Percentiles rank a stretch among this genome's conserved stretches.
phyloP scores from a whole-genome alignment of 192 early-diverging fungal genomes.

The Coemansia sp. region DNA sequence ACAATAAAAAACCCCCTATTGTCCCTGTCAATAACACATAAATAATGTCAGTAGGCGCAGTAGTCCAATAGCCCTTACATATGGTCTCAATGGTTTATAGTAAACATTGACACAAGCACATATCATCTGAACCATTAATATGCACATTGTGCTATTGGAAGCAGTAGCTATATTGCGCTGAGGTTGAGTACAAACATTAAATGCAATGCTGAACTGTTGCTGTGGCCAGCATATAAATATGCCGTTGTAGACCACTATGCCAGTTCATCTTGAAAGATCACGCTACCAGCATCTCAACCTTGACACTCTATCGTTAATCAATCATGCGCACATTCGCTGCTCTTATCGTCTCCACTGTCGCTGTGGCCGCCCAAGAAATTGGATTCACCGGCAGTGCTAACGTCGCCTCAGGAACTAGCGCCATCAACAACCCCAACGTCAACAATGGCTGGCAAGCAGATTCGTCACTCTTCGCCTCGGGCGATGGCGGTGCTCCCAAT shows the following conservation, averaged over 20 bases:
- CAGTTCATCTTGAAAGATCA: not conserved
- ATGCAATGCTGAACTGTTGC: not conserved
- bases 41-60: not conserved
- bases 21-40: not conserved
- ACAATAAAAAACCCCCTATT: not conserved
- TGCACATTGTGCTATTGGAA: not conserved
- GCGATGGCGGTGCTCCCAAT: not conserved
- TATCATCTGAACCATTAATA: not conserved
- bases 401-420: conserved; percentile 21
- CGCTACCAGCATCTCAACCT: not conserved
- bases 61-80: not conserved
- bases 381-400: conserved; percentile 16
- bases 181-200: not conserved
- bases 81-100: not conserved
- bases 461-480: conserved; percentile 18
- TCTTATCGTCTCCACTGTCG: conserved; percentile 10
- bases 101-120: not conserved
- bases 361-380: conserved; percentile 32
- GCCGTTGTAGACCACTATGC: not conserved
- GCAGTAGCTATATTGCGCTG: not conserved
- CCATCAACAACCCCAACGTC: conserved; percentile 28
- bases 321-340: conserved; percentile 21
- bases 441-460: conserved; percentile 38
- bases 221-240: not conserved
- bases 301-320: not conserved